phyloP scores from a whole-genome alignment of 257 asterid genomes.

The Solanum bukasovii region DNA sequence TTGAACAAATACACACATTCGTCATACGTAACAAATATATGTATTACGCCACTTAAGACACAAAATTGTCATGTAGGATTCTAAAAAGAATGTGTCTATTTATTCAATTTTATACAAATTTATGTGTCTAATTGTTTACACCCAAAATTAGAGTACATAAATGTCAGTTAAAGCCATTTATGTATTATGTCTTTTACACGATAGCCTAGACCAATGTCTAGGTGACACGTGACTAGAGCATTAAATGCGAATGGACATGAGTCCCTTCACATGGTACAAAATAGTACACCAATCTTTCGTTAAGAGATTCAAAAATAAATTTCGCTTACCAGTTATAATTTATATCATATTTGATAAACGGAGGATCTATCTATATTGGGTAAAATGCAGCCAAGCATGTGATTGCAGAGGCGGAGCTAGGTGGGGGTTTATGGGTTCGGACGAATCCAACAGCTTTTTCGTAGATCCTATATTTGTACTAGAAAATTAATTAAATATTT shows the following conservation, averaged over 20 bases:
- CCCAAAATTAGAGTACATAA: accelerated
- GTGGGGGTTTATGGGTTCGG: no score
- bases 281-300: not conserved
- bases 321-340: no score
- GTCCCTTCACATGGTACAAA: not conserved
- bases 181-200: no score
- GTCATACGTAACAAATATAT: not conserved
- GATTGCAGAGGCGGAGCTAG: no score
- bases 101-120: no score
- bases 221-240: no score
- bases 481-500: no score
- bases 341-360: no score
- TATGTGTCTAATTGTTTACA: not conserved
- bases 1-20: no score
- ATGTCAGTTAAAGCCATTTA: no score
- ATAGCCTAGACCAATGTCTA: not conserved
- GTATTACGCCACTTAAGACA: not conserved
- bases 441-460: accelerated
- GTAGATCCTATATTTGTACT: no score
- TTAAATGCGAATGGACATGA: not conserved
- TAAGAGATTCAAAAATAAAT: not conserved
- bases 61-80: not conserved
- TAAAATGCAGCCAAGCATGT: not conserved
- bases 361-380: not conserved
- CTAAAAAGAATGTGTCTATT: no score